Percentiles rank a stretch among this genome's conserved stretches.
Conservation (phyloP, 1,139 yeast species). For the Wickerhamomyces sp. region DNA sequence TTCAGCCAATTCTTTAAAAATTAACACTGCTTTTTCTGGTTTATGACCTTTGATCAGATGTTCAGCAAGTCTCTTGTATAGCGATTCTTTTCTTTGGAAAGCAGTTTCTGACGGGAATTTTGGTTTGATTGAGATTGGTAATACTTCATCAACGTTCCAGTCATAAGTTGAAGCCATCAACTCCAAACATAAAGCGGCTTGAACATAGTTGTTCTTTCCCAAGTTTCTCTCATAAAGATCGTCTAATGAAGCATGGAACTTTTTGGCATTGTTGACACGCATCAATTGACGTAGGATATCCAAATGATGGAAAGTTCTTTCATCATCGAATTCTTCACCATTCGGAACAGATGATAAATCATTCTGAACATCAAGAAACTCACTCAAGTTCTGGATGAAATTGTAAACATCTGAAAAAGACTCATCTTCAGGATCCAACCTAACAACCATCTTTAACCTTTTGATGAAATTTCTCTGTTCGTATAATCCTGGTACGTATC, state of each 20-base stretch:
- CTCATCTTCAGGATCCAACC: conserved; percentile 63
- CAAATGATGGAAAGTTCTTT: conserved; percentile 74
- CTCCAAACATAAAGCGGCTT: conserved; percentile 80
- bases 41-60: conserved; percentile 70
- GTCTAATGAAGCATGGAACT: conserved; percentile 72
- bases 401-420: conserved; percentile 48
- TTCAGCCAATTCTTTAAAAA: conserved; percentile 71
- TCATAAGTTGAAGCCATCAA: conserved; percentile 70
- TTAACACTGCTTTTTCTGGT: conserved; percentile 70
- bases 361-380: conserved; percentile 60
- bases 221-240: conserved; percentile 67
- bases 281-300: conserved; percentile 73
- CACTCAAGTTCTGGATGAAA: conserved; percentile 53
- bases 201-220: conserved; percentile 59
- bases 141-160: conserved; percentile 61
- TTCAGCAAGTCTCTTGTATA: conserved; percentile 67
- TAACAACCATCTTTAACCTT: conserved; percentile 44
- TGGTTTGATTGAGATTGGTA: conserved; percentile 61
- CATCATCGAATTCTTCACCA: conserved; percentile 83
- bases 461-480: conserved; percentile 54
- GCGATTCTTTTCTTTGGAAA: conserved; percentile 74
- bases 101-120: conserved; percentile 74
- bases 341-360: conserved; percentile 72
- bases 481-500: conserved; percentile 48
- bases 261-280: conserved; percentile 76